Evolutionary conservation across 441 rosid species (phyloP), one percentile per base, ranked within the genome.

Genomic region (Breynia disticha): DNA sequence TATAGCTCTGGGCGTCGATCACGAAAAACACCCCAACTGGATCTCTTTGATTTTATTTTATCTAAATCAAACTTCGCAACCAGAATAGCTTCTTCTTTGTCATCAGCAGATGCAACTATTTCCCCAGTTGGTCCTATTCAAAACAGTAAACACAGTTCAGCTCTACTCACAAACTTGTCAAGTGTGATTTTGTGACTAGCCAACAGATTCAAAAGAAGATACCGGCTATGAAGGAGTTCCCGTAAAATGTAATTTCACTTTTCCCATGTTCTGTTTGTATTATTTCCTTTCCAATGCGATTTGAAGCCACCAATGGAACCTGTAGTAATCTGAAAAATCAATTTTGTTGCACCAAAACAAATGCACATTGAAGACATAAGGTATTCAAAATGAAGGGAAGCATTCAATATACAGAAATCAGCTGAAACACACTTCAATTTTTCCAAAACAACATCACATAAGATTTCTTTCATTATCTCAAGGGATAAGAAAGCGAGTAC

Each of bases 181-280:
- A 10, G 47, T 39, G 32, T 39, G 46, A 58, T 38, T 49, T 16
- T 49, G 16, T 28, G 19, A 28, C 50, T 57, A 5, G 35, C 42
- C 17, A 39, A 3, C 19, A 49, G 46, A 56, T 22, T 52, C 28
- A 37, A 28, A 13, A 17, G 47, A n/a, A 35, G 8, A 19, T 70
- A 83, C 97, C 98, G 15, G 90, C 85, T 48, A 91, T 81, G 63
- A 91, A 86, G 39, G 94, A 91, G 62, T 79, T 77, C 21, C 98
- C 97, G 19, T 84, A 88, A 72, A 82, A 88, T 28, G 86, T 76
- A 52, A 91, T 88, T 61, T 77, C 72, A 56, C 90, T 86, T 5
- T 80, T 73, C 61, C 98, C 95, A 52, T 86, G 90, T 76, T 88
- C 91, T 8, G 90, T 82, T 72, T 82, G 74, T 50, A 86, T 74